These are phyloP conservation scores for Rhynchospora tenuis DNA, from an alignment of 176 grass and related monocot species.

Conservation along the genomic window DNA sequence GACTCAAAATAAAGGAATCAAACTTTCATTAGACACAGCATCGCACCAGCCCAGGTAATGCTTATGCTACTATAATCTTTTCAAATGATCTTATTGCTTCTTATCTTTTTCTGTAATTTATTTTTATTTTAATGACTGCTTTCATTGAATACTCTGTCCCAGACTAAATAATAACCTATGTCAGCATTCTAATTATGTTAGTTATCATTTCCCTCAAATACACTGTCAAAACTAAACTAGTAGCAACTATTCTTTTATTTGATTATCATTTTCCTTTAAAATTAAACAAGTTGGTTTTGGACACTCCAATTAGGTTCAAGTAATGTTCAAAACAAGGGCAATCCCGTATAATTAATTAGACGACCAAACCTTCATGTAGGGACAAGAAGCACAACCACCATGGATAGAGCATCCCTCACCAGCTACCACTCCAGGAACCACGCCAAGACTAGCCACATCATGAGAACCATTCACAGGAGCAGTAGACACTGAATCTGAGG, in stretches of 20 bases:
- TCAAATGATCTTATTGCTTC: neutral
- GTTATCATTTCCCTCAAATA: conserved; percentile 2
- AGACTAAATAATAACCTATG: neutral
- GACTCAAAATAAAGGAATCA: neutral
- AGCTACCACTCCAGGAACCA: conserved; percentile 77
- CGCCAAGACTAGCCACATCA: conserved; percentile 38
- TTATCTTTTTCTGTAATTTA: neutral
- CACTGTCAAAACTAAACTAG: conserved; percentile 4
- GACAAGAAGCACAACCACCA: conserved; percentile 91
- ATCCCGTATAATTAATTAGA: neutral
- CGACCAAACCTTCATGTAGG: conserved; percentile 89
- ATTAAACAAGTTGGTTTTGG: neutral
- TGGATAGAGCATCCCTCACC: conserved; percentile 97
- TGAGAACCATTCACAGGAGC: conserved; percentile 37
- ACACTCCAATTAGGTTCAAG: neutral
- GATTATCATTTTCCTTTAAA: too few species aligned
- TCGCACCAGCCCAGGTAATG: neutral
- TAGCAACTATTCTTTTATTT: too few species aligned
- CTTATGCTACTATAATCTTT: neutral
- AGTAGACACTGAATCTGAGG: conserved; percentile 76
- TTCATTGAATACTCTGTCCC: neutral
- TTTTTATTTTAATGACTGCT: neutral
- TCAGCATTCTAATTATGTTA: neutral
- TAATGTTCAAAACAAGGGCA: neutral
- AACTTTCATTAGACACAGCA: neutral